These are phyloP conservation scores for Hibiscus trionum DNA, from an alignment of 345 rosid genomes.

Conservation along the genomic window DNA sequence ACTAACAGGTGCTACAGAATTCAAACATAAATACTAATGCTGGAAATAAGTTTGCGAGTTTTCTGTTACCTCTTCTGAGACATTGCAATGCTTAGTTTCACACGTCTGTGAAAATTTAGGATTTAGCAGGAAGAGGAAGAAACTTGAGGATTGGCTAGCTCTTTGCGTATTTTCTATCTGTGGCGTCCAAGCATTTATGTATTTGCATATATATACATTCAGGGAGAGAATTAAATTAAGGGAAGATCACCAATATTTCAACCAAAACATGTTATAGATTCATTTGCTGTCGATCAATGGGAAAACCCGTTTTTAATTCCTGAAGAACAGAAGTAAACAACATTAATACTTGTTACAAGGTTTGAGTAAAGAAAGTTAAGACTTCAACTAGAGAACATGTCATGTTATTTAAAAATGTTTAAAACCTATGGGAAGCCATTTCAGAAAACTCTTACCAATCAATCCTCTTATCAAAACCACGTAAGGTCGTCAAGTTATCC, in stretches of 20 bases:
- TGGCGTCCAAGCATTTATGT: background rate
- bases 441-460: background rate
- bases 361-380: no score
- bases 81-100: conserved; percentile 1
- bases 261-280: no score
- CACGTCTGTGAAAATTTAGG: background rate
- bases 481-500: no score
- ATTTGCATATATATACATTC: background rate
- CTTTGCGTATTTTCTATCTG: background rate
- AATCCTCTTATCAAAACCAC: background rate
- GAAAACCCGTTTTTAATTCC: background rate
- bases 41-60: background rate
- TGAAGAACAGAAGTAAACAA: background rate
- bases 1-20: background rate
- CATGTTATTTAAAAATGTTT: background rate
- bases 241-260: no score
- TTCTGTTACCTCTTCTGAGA: conserved; percentile 2
- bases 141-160: background rate
- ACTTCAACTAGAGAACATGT: background rate
- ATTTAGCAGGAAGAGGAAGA: background rate
- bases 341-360: no score
- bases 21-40: background rate
- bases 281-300: background rate
- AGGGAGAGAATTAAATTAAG: no score
- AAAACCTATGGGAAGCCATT: background rate